Base-by-base conservation (phyloP, 2,329 filamentous ascomycete genomes). In the Thyridium curvatum region DNA sequence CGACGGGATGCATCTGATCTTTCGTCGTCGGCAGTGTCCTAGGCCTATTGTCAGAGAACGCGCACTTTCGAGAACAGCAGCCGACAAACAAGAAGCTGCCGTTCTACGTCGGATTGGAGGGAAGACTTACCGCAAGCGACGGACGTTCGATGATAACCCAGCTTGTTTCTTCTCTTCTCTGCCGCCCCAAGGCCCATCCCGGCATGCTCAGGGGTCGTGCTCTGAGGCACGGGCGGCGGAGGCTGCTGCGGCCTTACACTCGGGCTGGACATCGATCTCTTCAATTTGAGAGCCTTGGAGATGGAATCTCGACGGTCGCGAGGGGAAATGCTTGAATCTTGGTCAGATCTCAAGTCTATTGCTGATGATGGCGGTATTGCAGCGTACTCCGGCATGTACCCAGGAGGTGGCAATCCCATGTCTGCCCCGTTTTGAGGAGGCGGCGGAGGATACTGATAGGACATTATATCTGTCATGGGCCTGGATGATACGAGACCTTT, bases 121-220 rank as follows among this genome's bases (percentile, higher is more conserved):
- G 29, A 40, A 43, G 32, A 80, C 90, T 78, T 76, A 97, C 91
- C 85, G 69, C 91, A 97, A 51, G 91, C 93, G 52, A 96, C 87
- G 33, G 90, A 94, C 29, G 89, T 95, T 55, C 91, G 80, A 66
- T 96, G 91, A 59, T 97, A 97, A 30, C 91, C 91, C 44, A 97
- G 73, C 64, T 94, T 96, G 62, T 95, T 96, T 56, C 90, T 80
- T 44, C 68, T 72, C 60, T 73, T 78, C 42, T 78, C 74, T 29
- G 21, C 21, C 21, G 59, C 63, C n/a, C 63, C 49, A 21, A 61
- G 51, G 17, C 56, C 57, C 39, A 62, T 49, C 31, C 56, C 43
- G 15, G 55, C 52, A 38, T 58, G 53, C 30, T 65, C 62, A 35
- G 56, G 38, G 30, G 58, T 55, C 39, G 55, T 52, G 32, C 40